Evolutionary conservation across 75 land plant genomes (phyloP), one percentile per base, ranked within the genome.

Genomic region (Azolla pinnata): DNA sequence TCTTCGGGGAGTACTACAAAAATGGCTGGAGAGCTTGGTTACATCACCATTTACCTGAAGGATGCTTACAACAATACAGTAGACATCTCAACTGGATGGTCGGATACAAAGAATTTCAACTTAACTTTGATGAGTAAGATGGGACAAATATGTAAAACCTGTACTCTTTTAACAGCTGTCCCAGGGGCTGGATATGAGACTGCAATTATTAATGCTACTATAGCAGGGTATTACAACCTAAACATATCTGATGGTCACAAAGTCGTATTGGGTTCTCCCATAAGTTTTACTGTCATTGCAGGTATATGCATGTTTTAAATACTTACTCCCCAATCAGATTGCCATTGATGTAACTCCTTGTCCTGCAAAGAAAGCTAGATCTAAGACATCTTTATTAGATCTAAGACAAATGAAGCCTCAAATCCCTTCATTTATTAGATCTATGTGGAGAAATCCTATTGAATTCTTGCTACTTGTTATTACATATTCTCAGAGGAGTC

Each of bases 11-110:
- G 19, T 4, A 58, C 12, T 9, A 33, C 60, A 4, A 31, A 33
- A 3, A 33, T 58, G 23, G 60, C 60, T 2, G 60, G 60, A 7
- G 35, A 31, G 14, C 14, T 58, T 31, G 60, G 26, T 7, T 31
- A 31, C 8, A 17, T 35, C 2, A 31, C 9, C 16, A 58, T 58
- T 17, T 31, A 12, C 24, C 44, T 31, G 23, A 58, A 58, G 19
- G 60, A 58, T 18, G 47, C 60, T 31, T 58, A 31, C 42, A 58
- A 58, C 19, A 58, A 58, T 33, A 35, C 60, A 5, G 60, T 58
- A 16, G 19, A 33, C 25, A 18, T 31, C 9, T 19, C n/a, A 2
- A 58, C 60, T 12, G 60, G 60, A 23, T 21, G 60, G 25, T 31
- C 38, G 17, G 42, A 32, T 17, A 23, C 34, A 32, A 16, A 8